Evolutionary conservation across 495 filamentous ascomycete species (phyloP).

Genomic region (Clohesyomyces aquaticus): DNA sequence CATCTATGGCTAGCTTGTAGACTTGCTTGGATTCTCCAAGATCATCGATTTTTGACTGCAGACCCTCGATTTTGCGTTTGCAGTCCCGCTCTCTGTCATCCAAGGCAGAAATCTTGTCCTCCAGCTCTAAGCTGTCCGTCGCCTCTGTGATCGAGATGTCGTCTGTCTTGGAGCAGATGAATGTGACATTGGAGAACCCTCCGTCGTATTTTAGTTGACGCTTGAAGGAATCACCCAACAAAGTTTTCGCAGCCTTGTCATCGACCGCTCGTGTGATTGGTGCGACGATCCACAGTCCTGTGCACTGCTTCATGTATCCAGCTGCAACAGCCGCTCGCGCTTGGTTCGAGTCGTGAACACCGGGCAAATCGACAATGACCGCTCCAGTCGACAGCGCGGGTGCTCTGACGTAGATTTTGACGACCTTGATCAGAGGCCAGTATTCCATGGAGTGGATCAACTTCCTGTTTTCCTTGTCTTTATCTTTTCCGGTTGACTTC

Average conservation of each 20-base stretch:
- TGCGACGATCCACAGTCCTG: conserved; percentile 63
- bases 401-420: conserved; percentile 63
- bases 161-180: conserved; percentile 73
- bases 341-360: conserved; percentile 66
- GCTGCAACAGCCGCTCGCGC: conserved; percentile 64
- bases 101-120: conserved; percentile 44
- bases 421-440: conserved; percentile 71
- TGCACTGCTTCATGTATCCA: conserved; percentile 63
- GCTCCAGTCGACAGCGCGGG: conserved; percentile 62
- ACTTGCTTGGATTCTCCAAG: conserved; percentile 46
- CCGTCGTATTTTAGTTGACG: conserved; percentile 69
- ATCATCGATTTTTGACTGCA: conserved; percentile 46
- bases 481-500: conserved; percentile 49
- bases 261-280: conserved; percentile 69
- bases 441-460: conserved; percentile 51
- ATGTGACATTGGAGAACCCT: conserved; percentile 53
- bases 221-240: conserved; percentile 65
- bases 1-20: conserved; percentile 44
- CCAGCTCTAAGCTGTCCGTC: conserved; percentile 51
- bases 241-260: conserved; percentile 64
- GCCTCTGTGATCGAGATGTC: conserved; percentile 62
- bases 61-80: conserved; percentile 45
- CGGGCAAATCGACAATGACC: conserved; percentile 70
- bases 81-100: conserved; percentile 45
- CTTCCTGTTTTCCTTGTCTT: conserved; percentile 40